Evolutionary conservation across 2,329 filamentous ascomycete species (phyloP), one percentile per base, ranked within the genome.

Genomic region (Fusarium duplospermum): DNA sequence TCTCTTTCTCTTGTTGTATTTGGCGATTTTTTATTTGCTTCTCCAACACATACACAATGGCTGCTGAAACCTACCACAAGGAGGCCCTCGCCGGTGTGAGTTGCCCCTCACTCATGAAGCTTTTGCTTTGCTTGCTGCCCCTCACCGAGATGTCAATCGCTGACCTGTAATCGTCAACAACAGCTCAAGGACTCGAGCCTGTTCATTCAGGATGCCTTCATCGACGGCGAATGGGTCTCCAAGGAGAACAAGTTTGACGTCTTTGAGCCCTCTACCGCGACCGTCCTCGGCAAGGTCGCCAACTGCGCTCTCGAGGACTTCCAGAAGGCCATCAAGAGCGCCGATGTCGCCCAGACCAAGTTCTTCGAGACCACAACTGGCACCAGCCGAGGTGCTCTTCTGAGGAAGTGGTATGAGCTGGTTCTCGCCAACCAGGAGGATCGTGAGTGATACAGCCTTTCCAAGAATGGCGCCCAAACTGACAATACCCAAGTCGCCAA

Each of bases 211-310:
- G 76, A 79, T 36, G 77, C 77, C 52, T 79, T 79, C 62, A 78
- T 79, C 20, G 75, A 79, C 47, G 77, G 77, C 18, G 68, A 77
- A 72, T 79, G 77, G 77, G 76, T 77, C 29, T 22, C 74, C 63
- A 79, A 79, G 66, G 76, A 79, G n/a, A 76, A 77, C 67, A 79
- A 78, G 62, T 79, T 79, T 10, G 77, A 79, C 24, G 77, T 79
- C 31, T 79, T 79, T 38, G 77, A 79, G 71, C 77, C 77, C 47
- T 79, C 77, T 20, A 79, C 77, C 20, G 76, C 73, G 45, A 79
- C 76, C 38, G 77, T 79, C 52, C 76, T 78, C 29, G 77, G 77
- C 22, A 62, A 73, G 57, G 77, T 79, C 52, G 70, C 77, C 74
- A 79, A 79, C 71, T 79, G 77, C 54, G 62, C 71, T 54, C 77